Evolutionary conservation across 768 basidiomycete species (phyloP), one percentile per base, ranked within the genome.

Genomic region (Serendipita sp.): DNA sequence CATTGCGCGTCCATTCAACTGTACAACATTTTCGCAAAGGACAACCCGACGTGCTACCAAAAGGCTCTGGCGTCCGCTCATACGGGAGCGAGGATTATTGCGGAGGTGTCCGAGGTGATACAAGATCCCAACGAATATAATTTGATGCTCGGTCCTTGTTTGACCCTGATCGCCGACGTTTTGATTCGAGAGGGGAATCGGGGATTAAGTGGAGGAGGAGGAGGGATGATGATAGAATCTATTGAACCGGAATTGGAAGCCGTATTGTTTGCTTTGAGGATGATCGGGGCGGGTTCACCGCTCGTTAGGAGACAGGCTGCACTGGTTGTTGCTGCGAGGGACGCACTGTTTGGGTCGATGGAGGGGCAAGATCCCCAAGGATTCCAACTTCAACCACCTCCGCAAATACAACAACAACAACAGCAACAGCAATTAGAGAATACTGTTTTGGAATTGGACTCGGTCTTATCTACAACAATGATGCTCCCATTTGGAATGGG

Each of bases 11-110:
- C 82, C 65, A 80, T 89, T 65, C 80, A 83, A 68, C 76, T 90
- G 60, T 83, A 85, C 69, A 79, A 80, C 65, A 78, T 80, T 10
- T 82, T 86, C 68, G 80, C 82, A 35, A 76, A 80, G 51, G 81
- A 83, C 68, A 83, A 86, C 70, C 76, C 79, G 13, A 71, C 79
- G 53, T 79, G 83, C 24, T 84, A 83, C 67, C 84, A 84, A 35
- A 88, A 87, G 72, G 85, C 85, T 67, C 74, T 84, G 51, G 78
- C 76, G 45, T 84, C 86, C 32, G 85, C 87, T 18, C 79, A 82
- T 63, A 75, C 81, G 41, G 81, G 81, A 67, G 78, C 82, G 63
- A 75, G 80, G 45, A 74, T 89, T 70, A 79, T 84, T 70, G 84
- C 83, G 69, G 80, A 82, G 66, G 76, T 88, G 64, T 72, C 78